A percentile compares a stretch with the other conserved stretches of the same genome.
Evolutionary conservation across 805 yeast genomes (phyloP).

Genomic region (Hermanozyma aechmeae): DNA sequence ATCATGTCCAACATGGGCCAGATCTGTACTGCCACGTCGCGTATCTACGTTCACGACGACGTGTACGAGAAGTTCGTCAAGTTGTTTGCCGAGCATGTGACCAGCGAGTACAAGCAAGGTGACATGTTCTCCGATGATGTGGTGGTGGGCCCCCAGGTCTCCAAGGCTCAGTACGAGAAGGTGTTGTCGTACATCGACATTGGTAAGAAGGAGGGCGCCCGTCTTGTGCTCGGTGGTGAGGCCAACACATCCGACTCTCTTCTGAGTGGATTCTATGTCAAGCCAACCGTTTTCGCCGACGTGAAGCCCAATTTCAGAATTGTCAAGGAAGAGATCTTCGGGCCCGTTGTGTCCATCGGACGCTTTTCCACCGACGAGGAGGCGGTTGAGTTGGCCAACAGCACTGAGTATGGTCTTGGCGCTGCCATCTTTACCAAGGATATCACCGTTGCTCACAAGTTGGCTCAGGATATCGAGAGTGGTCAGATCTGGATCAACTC

Average conservation of each 20-base stretch:
- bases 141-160: conserved; percentile 56
- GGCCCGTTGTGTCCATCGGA: conserved; percentile 71
- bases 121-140: conserved; percentile 38
- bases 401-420: conserved; percentile 70
- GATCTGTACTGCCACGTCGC: conserved; percentile 59
- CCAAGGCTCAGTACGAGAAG: conserved; percentile 47
- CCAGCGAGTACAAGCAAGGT: conserved; percentile 45
- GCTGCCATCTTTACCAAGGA: conserved; percentile 72
- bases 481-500: conserved; percentile 68
- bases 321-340: conserved; percentile 77
- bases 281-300: conserved; percentile 71
- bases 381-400: conserved; percentile 61
- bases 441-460: conserved; percentile 53
- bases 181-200: conserved; percentile 33
- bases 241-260: conserved; percentile 1
- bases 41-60: conserved; percentile 48
- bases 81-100: conserved; percentile 36
- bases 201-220: conserved; percentile 38
- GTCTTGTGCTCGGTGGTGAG: conserved; percentile 32
- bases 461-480: conserved; percentile 52
- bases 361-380: conserved; percentile 61
- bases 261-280: conserved; percentile 49
- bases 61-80: conserved; percentile 46
- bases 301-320: conserved; percentile 57
- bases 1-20: conserved; percentile 60